Evolutionary conservation across 2,329 filamentous ascomycete genomes (phyloP), one percentile per base, ranked within the genome.

Genomic region (Tolypocladium album): DNA sequence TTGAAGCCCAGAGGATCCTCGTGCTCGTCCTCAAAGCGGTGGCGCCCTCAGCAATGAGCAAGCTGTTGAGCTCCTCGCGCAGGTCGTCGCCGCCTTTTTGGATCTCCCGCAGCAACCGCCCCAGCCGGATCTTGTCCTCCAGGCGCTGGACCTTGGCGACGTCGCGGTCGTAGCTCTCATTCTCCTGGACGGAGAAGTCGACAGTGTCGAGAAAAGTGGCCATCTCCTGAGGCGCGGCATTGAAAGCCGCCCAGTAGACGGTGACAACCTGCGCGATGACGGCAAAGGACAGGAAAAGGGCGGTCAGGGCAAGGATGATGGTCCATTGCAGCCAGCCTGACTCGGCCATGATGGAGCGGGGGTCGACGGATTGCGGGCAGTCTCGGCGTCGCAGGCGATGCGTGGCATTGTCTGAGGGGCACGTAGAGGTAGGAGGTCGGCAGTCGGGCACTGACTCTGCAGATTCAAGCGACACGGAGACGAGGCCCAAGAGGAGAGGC

Each of bases 161-260:
- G 66, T 87, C 83, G 65, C 78, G 76, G 69, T 86, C 82, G 68
- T 86, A 86, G 67, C 78, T 82, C 71, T 87, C 84, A 67, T 86
- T 87, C 69, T 87, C 85, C 65, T 81, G 76, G 56, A 85, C 76
- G 45, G 83, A 89, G 66, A 79, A 83, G 69, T 86, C 83, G 66
- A 84, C 78, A 20, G 81, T 78, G 67, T 86, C 83, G 67, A 86
- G 71, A 66, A 87, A 84, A 60, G 78, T 78, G 61, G 72, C 72
- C 59, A 86, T 77, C 70, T 87, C 84, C 63, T 74, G 76, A 36
- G 84, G 84, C 36, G 85, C 85, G 42, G 76, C 78, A 52, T 79
- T 67, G 71, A 85, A 87, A 22, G 83, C 84, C 61, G 76, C 70
- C 58, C 78, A 77, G 69, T 84, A 84, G 58, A 77, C 77, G 64